These are phyloP conservation scores for Diplocarpon rosae DNA, from an alignment of 2,329 filamentous ascomycete genomes.

Conservation along the genomic window DNA sequence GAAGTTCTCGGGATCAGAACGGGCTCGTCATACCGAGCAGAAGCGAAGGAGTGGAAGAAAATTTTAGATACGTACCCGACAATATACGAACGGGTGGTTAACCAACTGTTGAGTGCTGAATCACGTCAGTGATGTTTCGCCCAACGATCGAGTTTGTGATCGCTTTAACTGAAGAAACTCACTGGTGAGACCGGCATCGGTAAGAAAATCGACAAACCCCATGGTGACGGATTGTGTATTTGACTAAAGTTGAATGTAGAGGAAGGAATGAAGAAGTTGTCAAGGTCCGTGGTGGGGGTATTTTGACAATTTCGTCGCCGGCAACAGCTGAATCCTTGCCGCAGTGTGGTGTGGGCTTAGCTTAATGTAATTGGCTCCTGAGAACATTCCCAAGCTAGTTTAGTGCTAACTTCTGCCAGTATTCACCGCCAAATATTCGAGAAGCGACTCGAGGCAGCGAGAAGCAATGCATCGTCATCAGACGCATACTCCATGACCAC, in stretches of 20 bases:
- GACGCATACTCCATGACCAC: neutral
- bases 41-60: conserved; percentile 11
- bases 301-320: too few relatives aligned
- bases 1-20: conserved; percentile 5
- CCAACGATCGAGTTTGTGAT: conserved; percentile 6
- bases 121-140: conserved; percentile 23
- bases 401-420: too few relatives aligned
- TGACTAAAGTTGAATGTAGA: neutral
- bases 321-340: too few relatives aligned
- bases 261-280: conserved; percentile 4
- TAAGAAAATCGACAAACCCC: conserved; percentile 59
- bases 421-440: too few relatives aligned
- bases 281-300: conserved; percentile 8
- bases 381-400: too few relatives aligned
- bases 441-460: too few relatives aligned
- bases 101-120: conserved; percentile 60
- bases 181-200: conserved; percentile 52
- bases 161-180: conserved; percentile 24
- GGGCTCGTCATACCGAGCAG: conserved; percentile 5
- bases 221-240: conserved; percentile 31
- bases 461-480: neutral
- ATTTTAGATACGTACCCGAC: conserved; percentile 54
- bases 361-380: too few relatives aligned
- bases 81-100: conserved; percentile 69
- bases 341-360: neutral